These are phyloP conservation scores for Arthromyces matolae DNA, from an alignment of 768 basidiomycete species.

Conservation along the genomic window DNA sequence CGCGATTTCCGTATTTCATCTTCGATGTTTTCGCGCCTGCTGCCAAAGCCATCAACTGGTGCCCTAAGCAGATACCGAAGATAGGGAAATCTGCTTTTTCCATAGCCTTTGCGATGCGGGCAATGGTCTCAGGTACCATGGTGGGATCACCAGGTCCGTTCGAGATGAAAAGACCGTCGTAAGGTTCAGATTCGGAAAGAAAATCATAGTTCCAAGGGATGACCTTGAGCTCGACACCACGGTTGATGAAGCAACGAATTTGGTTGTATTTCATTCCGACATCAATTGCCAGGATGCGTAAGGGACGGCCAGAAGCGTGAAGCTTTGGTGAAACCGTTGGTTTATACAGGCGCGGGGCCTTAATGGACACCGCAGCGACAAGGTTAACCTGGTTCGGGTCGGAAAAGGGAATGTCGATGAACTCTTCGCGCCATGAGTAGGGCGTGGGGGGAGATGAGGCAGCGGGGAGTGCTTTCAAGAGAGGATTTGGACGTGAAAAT, in stretches of 20 bases:
- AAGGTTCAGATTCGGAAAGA: constrained; percentile 70
- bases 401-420: constrained; percentile 73
- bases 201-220: constrained; percentile 98
- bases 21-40: constrained; percentile 93
- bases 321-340: constrained; percentile 51
- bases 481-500: constrained; percentile 33
- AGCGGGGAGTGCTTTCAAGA: constrained; percentile 31
- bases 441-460: constrained; percentile 51
- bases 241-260: constrained; percentile 89
- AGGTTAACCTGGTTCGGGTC: constrained; percentile 91
- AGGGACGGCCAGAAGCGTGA: constrained; percentile 74
- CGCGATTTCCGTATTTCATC: constrained; percentile 99
- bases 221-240: constrained; percentile 94
- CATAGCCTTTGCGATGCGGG: constrained; percentile 61
- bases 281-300: constrained; percentile 89
- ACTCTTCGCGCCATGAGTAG: constrained; percentile 78
- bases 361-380: constrained; percentile 83
- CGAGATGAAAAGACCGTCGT: constrained; percentile 93
- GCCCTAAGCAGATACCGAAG: constrained; percentile 98
- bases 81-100: constrained; percentile 78
- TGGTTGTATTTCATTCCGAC: constrained; percentile 99
- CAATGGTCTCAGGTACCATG: constrained; percentile 70
- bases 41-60: constrained; percentile 93
- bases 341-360: constrained; percentile 62
- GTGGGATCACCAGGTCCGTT: constrained; percentile 98